Conservation (phyloP, 768 basidiomycete species). For the Tulasnella sp. region DNA sequence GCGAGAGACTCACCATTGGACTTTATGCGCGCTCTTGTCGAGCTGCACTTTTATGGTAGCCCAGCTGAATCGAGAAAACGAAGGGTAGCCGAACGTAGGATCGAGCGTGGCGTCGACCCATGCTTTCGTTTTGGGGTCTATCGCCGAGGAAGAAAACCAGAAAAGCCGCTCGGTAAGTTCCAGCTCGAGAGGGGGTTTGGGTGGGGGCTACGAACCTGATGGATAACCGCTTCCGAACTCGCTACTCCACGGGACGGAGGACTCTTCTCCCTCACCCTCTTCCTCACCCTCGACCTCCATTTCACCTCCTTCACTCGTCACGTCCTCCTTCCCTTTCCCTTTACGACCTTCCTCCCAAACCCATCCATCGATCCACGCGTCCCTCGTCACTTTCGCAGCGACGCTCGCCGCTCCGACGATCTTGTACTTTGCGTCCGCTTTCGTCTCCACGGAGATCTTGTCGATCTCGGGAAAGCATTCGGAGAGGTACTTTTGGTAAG, state of each 20-base stretch:
- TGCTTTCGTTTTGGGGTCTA: slow-evolving; percentile 85
- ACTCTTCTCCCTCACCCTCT: background rate
- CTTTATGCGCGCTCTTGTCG: slow-evolving; percentile 50
- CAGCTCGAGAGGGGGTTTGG: background rate
- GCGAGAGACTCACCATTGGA: slow-evolving; percentile 55
- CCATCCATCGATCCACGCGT: slow-evolving; percentile 84
- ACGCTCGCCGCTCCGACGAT: slow-evolving; percentile 96
- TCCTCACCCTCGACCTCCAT: slow-evolving; percentile 16
- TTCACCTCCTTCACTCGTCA: background rate
- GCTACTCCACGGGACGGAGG: slow-evolving; percentile 11
- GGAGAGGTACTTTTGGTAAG: slow-evolving; percentile 77
- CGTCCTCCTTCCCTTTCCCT: slow-evolving; percentile 18
- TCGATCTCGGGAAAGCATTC: slow-evolving; percentile 65
- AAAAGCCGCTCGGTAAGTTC: background rate
- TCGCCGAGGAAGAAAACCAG: background rate
- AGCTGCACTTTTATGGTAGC: slow-evolving; percentile 77
- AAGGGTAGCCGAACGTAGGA: slow-evolving; percentile 86
- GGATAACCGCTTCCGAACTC: slow-evolving; percentile 82
- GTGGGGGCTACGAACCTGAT: slow-evolving; percentile 48
- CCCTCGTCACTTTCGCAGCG: slow-evolving; percentile 95
- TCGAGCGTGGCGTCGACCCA: slow-evolving; percentile 72
- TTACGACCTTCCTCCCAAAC: slow-evolving; percentile 63
- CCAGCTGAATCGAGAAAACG: slow-evolving; percentile 89
- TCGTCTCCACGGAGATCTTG: slow-evolving; percentile 75
- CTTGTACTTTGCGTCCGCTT: slow-evolving; percentile 93